Evolutionary conservation across 768 basidiomycete genomes (phyloP).

Genomic region (Psilocybe subaeruginosa): DNA sequence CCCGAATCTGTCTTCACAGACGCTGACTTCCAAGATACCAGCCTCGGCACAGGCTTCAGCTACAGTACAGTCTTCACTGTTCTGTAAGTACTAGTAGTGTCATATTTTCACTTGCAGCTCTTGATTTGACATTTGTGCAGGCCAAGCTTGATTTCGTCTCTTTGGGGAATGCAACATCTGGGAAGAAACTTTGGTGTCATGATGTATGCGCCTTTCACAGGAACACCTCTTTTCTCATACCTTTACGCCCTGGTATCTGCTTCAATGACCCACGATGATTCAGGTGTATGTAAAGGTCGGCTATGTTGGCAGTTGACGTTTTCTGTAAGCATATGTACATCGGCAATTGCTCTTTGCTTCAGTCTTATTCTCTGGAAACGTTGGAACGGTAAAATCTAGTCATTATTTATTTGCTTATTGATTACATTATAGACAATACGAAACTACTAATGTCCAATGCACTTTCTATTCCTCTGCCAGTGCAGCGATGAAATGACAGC

Average conservation of each 20-base stretch:
- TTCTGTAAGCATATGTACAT: constrained; percentile 45
- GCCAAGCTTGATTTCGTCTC: constrained; percentile 69
- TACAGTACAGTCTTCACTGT: constrained; percentile 77
- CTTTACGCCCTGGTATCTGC: constrained; percentile 73
- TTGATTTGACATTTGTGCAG: constrained; percentile 32
- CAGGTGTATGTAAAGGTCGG: constrained; percentile 55
- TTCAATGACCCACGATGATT: constrained; percentile 41
- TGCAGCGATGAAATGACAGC: no score
- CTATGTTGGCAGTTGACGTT: constrained; percentile 74
- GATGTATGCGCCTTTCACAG: constrained; percentile 75
- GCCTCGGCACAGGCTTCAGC: constrained; percentile 65
- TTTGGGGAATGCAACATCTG: constrained; percentile 72
- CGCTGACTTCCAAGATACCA: constrained; percentile 25
- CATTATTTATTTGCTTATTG: neutral
- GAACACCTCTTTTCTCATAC: constrained; percentile 78
- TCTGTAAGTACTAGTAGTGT: constrained; percentile 48
- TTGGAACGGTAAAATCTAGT: constrained; percentile 57
- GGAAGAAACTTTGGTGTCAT: constrained; percentile 80
- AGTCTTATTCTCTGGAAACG: constrained; percentile 59
- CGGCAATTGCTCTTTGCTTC: constrained; percentile 44
- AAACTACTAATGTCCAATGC: neutral
- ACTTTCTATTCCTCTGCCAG: neutral
- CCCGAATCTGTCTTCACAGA: neutral
- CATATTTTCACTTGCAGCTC: constrained; percentile 2
- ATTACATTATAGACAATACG: neutral